These are phyloP conservation scores for Bathelium albidoporum DNA, from an alignment of 495 filamentous ascomycete genomes.

Conservation along the genomic window DNA sequence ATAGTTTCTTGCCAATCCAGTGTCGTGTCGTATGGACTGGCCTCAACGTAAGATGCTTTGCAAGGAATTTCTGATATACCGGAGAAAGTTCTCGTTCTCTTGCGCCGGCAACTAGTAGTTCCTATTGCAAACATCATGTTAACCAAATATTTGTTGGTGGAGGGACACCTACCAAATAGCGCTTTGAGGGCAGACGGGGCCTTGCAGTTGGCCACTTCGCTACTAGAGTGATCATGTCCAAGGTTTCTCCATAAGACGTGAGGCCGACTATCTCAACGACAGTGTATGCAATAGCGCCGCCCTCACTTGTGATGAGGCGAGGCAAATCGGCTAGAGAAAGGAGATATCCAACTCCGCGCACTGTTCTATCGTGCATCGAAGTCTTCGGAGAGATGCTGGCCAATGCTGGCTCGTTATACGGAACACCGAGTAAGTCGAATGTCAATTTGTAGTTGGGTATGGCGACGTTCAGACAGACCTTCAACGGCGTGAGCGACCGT, in stretches of 20 bases:
- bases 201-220: not conserved
- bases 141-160: not conserved
- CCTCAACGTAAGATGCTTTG: not conserved
- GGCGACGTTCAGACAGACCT: not conserved
- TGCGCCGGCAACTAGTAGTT: not conserved
- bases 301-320: conserved; percentile 10
- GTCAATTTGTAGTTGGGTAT: conserved; percentile 2
- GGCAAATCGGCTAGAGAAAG: not conserved
- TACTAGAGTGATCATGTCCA: not conserved
- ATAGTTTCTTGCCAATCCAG: conserved; percentile 1
- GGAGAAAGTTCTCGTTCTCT: not conserved
- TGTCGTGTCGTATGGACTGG: not conserved
- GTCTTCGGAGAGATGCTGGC: conserved; percentile 3
- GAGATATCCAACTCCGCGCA: not conserved
- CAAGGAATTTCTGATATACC: not conserved
- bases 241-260: not conserved
- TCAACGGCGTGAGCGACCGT: conserved; percentile 4
- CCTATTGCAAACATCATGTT: not conserved
- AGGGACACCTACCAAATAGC: not conserved
- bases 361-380: not conserved
- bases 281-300: conserved; percentile 7
- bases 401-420: conserved; percentile 13
- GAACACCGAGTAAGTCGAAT: conserved; percentile 12
- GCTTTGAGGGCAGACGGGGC: not conserved
- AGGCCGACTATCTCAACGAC: not conserved